These are phyloP conservation scores for Gossypium trilobum DNA, from an alignment of 441 rosid species.

Conservation along the genomic window DNA sequence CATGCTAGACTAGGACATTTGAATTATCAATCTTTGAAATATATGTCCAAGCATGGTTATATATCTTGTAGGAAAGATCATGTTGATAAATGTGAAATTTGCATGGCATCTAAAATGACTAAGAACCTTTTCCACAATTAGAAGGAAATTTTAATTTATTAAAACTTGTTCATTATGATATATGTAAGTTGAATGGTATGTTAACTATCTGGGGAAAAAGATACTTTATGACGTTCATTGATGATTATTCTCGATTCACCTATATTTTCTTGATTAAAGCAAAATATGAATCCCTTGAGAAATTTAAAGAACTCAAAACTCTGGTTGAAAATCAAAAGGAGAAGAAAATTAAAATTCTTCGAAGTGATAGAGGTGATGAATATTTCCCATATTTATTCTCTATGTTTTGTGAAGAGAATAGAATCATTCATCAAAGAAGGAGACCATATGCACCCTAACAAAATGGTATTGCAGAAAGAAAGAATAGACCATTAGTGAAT, in stretches of 20 bases:
- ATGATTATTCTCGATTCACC: neutral
- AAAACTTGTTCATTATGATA: neutral
- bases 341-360: neutral
- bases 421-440: no score
- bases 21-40: no score
- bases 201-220: neutral
- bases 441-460: neutral
- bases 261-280: neutral
- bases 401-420: no score
- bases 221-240: neutral
- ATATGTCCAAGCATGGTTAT: no score
- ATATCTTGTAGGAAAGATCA: neutral
- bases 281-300: neutral
- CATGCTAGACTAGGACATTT: neutral
- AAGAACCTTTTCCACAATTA: neutral
- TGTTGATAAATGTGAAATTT: neutral
- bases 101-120: neutral
- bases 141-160: neutral
- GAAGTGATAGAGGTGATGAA: no score
- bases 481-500: neutral
- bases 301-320: neutral
- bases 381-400: no score
- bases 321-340: neutral
- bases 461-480: neutral
- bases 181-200: neutral